Base-by-base conservation (phyloP, 2,329 filamentous ascomycete genomes). In the Neonectria ditissima region DNA sequence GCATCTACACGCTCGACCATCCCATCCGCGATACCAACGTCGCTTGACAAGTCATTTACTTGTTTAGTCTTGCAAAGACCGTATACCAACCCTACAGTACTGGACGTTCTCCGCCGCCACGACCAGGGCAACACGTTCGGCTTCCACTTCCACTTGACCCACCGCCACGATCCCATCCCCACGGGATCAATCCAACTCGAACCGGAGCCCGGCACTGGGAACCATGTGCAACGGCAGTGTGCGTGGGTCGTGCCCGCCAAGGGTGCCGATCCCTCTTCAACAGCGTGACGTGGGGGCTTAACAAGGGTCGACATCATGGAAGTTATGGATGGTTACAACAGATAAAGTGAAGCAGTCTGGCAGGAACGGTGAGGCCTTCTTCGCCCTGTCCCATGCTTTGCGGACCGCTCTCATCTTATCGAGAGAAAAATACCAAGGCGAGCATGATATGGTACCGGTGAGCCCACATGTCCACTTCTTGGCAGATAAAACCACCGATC, bases 401-500 rank as follows among this genome's bases (percentile, higher is more conserved):
- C 5, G 14, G 16, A 37, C 34, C 32, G 16, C 16, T 13, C 32
- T 34, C 14, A n/a, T n/a, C n/a, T n/a, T n/a, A n/a, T n/a, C n/a
- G n/a, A 6, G 14, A 14, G 16, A 13, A 37, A 16, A 34, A n/a
- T n/a, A 2, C n/a, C 14, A 14, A 37, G 14, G 14, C 14, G 14
- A 14, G 7, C 13, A n/a, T 14, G n/a, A 13, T n/a, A 20, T 11
- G 11, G 37, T 18, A 41, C 37, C 37, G 39, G 41, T 22, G 20
- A 32, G 41, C 48, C 45, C 58, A 47, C 39, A 63, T 55, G 55
- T 59, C 41, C 37, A 59, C 50, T 16, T 18, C 16, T 10, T 18
- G 44, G 57, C 55, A 60, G 26, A 68, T 65, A 62, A 61, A 65
- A 52, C 61, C 63, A 64, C 51, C 56, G 65, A 63, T 55, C 30